Percentiles rank a stretch among this genome's conserved stretches.
phyloP scores from a whole-genome alignment of 352 stramenopile genomes.

The Phytophthora quininea region DNA sequence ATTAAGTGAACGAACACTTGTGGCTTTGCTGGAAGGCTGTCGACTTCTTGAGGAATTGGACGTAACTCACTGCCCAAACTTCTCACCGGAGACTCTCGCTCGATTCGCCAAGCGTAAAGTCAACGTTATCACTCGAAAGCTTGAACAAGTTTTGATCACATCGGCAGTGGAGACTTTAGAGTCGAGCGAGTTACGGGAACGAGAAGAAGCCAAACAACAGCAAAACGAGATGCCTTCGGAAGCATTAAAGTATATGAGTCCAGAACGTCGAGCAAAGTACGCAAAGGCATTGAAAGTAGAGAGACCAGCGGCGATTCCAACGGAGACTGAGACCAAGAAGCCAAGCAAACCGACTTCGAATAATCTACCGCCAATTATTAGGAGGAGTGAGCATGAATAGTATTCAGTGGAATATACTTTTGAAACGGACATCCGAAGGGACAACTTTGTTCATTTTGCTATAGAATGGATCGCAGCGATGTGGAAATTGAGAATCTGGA shows the following conservation, averaged over 20 bases:
- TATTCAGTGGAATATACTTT: conserved; percentile 10
- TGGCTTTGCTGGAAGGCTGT: conserved; percentile 58
- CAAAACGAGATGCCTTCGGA: conserved; percentile 24
- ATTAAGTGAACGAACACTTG: conserved; percentile 68
- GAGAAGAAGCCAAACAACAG: conserved; percentile 26
- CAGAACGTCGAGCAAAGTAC: conserved; percentile 34
- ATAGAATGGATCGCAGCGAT: conserved; percentile 22
- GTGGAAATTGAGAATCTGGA: conserved; percentile 27
- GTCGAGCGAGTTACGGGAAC: conserved; percentile 17
- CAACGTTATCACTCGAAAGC: conserved; percentile 48
- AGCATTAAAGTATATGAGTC: conserved; percentile 29
- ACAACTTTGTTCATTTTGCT: too few relatives aligned
- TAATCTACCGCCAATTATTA: conserved; percentile 35
- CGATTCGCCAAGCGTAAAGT: conserved; percentile 67
- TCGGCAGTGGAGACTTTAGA: conserved; percentile 21
- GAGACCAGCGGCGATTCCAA: conserved; percentile 6
- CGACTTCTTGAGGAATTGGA: conserved; percentile 73
- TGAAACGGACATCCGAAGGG: neutral
- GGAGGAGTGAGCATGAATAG: conserved; percentile 32
- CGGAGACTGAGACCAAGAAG: conserved; percentile 22
- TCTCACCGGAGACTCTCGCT: conserved; percentile 58
- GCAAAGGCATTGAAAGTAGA: conserved; percentile 19
- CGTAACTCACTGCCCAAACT: conserved; percentile 78
- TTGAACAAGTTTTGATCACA: conserved; percentile 40
- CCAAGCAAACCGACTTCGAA: conserved; percentile 14